Conservation (phyloP, 176 grass and related monocot species). For the Carex parvula region DNA sequence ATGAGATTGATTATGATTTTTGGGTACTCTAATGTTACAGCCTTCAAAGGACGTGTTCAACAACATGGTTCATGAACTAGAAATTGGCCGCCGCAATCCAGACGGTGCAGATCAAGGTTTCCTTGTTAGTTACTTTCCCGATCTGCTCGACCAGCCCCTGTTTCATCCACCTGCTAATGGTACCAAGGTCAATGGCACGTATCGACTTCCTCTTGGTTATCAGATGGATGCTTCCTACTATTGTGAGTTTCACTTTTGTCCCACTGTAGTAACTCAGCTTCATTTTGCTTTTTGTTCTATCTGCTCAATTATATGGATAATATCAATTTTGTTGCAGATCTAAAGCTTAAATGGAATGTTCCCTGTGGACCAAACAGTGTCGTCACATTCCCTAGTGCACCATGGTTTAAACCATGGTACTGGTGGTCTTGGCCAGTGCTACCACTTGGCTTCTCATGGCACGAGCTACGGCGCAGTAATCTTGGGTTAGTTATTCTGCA, state of each 20-base stretch:
- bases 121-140: slow-evolving; percentile 74
- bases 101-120: slow-evolving; percentile 97
- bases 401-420: slow-evolving; percentile 98
- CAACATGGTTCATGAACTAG: slow-evolving; percentile 79
- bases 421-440: slow-evolving; percentile 99
- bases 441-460: slow-evolving; percentile 90
- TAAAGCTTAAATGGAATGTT: slow-evolving; percentile 84
- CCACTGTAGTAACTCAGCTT: neutral
- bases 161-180: slow-evolving; percentile 78
- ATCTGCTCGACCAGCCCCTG: slow-evolving; percentile 79
- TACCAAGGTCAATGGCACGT: slow-evolving; percentile 83
- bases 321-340: slow-evolving; percentile 44
- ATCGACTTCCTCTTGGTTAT: slow-evolving; percentile 89
- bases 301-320: neutral
- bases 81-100: slow-evolving; percentile 54
- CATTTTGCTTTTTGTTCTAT: neutral
- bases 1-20: slow-evolving; percentile 23
- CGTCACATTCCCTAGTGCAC: slow-evolving; percentile 92
- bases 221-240: slow-evolving; percentile 99
- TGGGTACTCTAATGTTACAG: slow-evolving; percentile 36
- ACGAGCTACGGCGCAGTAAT: slow-evolving; percentile 76
- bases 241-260: slow-evolving; percentile 44
- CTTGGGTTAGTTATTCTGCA: slow-evolving; percentile 62
- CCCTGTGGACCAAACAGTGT: slow-evolving; percentile 96
- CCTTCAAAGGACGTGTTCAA: slow-evolving; percentile 93